These are phyloP conservation scores for Fusarium newnesense DNA, from an alignment of 2,329 filamentous ascomycete species.

Conservation along the genomic window DNA sequence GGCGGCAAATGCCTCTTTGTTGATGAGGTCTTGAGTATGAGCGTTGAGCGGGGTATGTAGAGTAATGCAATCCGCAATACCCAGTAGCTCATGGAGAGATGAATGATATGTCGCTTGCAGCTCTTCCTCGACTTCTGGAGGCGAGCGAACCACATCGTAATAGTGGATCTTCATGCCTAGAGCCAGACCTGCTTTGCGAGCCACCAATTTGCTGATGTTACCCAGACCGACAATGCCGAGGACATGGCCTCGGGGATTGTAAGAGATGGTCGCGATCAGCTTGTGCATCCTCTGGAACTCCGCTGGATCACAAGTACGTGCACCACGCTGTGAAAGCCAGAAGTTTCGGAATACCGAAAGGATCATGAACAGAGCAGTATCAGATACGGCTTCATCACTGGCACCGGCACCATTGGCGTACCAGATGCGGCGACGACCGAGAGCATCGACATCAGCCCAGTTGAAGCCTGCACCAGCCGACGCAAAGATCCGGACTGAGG, in stretches of 20 bases:
- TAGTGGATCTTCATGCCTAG: constrained; percentile 67
- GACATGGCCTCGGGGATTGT: constrained; percentile 58
- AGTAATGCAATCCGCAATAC: constrained; percentile 47
- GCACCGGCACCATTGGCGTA: constrained; percentile 56
- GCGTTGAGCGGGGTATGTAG: constrained; percentile 46
- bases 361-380: constrained; percentile 55
- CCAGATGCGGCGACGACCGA: constrained; percentile 53
- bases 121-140: constrained; percentile 44
- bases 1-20: constrained; percentile 32
- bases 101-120: constrained; percentile 46
- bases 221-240: constrained; percentile 65
- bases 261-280: constrained; percentile 50
- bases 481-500: constrained; percentile 66
- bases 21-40: constrained; percentile 30
- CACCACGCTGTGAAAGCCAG: constrained; percentile 51
- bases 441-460: constrained; percentile 66
- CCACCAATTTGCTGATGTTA: constrained; percentile 57
- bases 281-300: constrained; percentile 32
- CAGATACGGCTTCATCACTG: constrained; percentile 56
- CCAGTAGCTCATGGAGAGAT: constrained; percentile 43
- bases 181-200: constrained; percentile 55
- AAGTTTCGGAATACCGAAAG: constrained; percentile 62
- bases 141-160: constrained; percentile 54
- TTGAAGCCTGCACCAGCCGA: constrained; percentile 71
- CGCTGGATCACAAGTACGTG: constrained; percentile 29